These are phyloP conservation scores for Lignosus rhinocerotis DNA, from an alignment of 1,284 basidiomycete species.

Conservation along the genomic window DNA sequence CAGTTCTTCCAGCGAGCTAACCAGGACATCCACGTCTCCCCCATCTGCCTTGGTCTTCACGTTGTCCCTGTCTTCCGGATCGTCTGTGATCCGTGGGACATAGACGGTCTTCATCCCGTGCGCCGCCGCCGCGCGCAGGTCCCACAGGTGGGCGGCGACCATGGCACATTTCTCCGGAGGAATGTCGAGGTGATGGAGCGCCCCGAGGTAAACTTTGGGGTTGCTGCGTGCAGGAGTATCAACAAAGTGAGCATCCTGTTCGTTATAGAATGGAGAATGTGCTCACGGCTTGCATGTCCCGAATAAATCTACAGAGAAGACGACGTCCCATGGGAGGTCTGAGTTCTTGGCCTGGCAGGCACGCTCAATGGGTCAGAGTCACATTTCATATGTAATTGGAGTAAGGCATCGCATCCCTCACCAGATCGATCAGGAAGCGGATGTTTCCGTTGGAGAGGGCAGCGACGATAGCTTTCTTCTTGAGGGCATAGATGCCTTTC, in stretches of 20 bases:
- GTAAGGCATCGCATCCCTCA: conserved; percentile 20
- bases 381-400: background rate
- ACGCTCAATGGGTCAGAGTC: background rate
- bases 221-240: conserved; percentile 37
- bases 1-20: conserved; percentile 30
- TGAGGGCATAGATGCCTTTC: conserved; percentile 50
- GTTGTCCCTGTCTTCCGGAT: conserved; percentile 29
- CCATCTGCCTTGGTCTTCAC: conserved; percentile 30
- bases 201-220: conserved; percentile 51
- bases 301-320: conserved; percentile 62
- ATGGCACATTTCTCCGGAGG: conserved; percentile 54
- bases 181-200: conserved; percentile 51
- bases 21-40: conserved; percentile 33
- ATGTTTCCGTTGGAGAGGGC: conserved; percentile 66
- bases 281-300: conserved; percentile 61
- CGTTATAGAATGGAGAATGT: conserved; percentile 1
- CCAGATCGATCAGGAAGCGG: conserved; percentile 61
- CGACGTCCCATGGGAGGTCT: conserved; percentile 59
- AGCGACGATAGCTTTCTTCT: conserved; percentile 50
- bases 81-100: conserved; percentile 49
- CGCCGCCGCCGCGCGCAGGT: conserved; percentile 52
- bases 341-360: conserved; percentile 52
- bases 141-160: conserved; percentile 64
- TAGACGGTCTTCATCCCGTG: conserved; percentile 61
- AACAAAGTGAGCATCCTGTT: background rate